A percentile compares a stretch with the other conserved stretches of the same genome.
Conservation (phyloP, 345 rosid species). For the Acer negundo region DNA sequence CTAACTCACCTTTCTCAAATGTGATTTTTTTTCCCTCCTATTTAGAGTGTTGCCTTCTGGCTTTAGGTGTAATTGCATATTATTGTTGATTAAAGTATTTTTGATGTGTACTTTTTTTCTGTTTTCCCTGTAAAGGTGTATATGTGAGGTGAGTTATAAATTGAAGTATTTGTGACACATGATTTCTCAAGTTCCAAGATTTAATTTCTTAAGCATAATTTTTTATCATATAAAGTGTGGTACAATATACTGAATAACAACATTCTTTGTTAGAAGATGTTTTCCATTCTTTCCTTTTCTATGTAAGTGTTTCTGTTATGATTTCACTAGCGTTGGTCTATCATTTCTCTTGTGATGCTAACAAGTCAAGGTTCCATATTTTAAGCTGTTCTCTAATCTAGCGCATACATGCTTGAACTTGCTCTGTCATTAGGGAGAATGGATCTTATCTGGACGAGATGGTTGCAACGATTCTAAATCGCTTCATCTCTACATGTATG, state of each 20-base stretch:
- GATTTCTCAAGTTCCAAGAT: not conserved
- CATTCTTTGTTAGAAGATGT: not conserved
- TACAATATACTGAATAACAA: not conserved
- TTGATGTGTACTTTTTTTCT: not conserved
- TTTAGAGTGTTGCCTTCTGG: not conserved
- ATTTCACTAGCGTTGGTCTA: not conserved
- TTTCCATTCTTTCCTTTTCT: not conserved
- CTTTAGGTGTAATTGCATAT: not conserved
- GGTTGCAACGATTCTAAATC: conserved; percentile 46
- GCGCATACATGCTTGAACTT: conserved; percentile 8
- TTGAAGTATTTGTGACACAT: not conserved
- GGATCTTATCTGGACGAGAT: conserved; percentile 86
- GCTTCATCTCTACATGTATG: conserved; percentile 73
- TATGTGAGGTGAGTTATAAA: not conserved
- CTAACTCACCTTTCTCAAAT: not conserved
- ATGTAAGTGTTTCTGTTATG: not conserved
- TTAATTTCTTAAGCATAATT: not conserved
- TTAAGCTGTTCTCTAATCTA: conserved; percentile 5
- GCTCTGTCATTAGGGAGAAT: conserved; percentile 75
- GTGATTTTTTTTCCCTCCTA: not conserved
- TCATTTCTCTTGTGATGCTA: not conserved
- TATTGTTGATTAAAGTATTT: not conserved
- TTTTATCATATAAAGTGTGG: not conserved
- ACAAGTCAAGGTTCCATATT: conserved; percentile 5
- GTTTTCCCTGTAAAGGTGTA: not conserved